A percentile compares a stretch with the other conserved stretches of the same genome.
Evolutionary conservation across 2,329 filamentous ascomycete genomes (phyloP).

Genomic region (Hypocrella siamensis): DNA sequence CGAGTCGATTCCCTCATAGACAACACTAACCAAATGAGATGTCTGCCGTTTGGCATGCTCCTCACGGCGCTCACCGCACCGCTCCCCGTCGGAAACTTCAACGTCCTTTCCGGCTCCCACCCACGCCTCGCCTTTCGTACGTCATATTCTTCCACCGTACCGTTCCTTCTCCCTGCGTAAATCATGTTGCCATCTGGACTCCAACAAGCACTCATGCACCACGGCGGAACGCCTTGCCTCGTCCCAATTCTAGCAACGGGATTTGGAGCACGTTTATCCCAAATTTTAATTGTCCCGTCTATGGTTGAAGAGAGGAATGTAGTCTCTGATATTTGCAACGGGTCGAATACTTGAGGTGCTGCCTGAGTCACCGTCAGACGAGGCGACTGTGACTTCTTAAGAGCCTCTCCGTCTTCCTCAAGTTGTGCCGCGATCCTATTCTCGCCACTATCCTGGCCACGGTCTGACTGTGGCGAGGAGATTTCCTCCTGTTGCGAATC

Average conservation of each 20-base stretch:
- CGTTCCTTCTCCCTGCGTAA: constrained; percentile 79
- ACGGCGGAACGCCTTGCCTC: constrained; percentile 65
- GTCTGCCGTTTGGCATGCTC: constrained; percentile 82
- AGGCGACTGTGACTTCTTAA: constrained; percentile 10
- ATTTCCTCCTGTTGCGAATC: no score
- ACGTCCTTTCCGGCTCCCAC: constrained; percentile 58
- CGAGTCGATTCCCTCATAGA: no score
- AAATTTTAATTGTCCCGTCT: constrained; percentile 79
- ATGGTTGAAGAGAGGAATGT: constrained; percentile 82
- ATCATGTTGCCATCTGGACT: constrained; percentile 89
- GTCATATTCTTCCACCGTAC: constrained; percentile 87
- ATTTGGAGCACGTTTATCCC: constrained; percentile 66
- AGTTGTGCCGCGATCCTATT: constrained; percentile 1
- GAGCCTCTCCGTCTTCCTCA: constrained; percentile 3
- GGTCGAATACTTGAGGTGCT: constrained; percentile 29
- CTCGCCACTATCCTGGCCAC: constrained; percentile 1
- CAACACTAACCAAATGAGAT: constrained; percentile 68
- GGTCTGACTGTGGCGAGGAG: background rate
- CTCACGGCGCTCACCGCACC: constrained; percentile 78
- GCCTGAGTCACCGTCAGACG: constrained; percentile 18
- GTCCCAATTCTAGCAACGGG: constrained; percentile 69
- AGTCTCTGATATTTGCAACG: constrained; percentile 49
- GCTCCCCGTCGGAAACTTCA: constrained; percentile 80
- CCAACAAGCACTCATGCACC: constrained; percentile 98
- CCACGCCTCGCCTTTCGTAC: constrained; percentile 57